Percentiles rank a stretch among this genome's conserved stretches.
These are phyloP conservation scores for Daldinia sp. DNA, from an alignment of 2,329 filamentous ascomycete species.

Conservation along the genomic window DNA sequence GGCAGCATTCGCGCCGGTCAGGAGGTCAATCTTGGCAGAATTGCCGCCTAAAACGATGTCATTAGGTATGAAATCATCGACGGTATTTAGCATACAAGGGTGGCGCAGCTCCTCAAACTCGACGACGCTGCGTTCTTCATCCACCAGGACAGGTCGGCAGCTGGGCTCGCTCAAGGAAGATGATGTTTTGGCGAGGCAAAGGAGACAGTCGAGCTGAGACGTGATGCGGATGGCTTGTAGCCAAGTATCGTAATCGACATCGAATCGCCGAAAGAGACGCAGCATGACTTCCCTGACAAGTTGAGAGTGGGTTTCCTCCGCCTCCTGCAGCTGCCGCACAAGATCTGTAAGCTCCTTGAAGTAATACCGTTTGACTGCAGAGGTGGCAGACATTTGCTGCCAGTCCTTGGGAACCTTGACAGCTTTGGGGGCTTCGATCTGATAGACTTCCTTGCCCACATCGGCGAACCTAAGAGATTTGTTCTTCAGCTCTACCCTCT, in stretches of 20 bases:
- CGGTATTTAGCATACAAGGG: constrained; percentile 89
- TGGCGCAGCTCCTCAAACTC: constrained; percentile 93
- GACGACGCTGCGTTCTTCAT: constrained; percentile 84
- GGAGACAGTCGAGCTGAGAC: constrained; percentile 91
- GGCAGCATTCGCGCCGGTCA: constrained; percentile 96
- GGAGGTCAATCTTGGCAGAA: constrained; percentile 82
- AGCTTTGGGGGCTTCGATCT: constrained; percentile 87
- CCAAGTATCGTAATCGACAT: constrained; percentile 86
- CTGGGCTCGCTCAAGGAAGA: constrained; percentile 83
- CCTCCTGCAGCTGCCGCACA: constrained; percentile 89
- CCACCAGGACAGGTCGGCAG: constrained; percentile 87
- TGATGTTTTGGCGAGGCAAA: constrained; percentile 91
- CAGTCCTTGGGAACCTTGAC: constrained; percentile 87
- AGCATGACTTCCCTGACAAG: constrained; percentile 86
- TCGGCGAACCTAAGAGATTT: constrained; percentile 79
- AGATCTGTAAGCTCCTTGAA: constrained; percentile 82
- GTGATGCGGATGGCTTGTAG: constrained; percentile 88
- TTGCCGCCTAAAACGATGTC: constrained; percentile 87
- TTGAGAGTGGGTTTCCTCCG: constrained; percentile 91
- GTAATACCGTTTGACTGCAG: constrained; percentile 92
- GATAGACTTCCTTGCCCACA: constrained; percentile 96
- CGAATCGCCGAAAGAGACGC: constrained; percentile 87
- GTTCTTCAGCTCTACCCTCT: constrained; percentile 77
- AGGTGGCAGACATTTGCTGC: constrained; percentile 96
- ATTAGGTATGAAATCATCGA: constrained; percentile 96